phyloP scores from a whole-genome alignment of 805 yeast genomes.

The Starmerella floricola region DNA sequence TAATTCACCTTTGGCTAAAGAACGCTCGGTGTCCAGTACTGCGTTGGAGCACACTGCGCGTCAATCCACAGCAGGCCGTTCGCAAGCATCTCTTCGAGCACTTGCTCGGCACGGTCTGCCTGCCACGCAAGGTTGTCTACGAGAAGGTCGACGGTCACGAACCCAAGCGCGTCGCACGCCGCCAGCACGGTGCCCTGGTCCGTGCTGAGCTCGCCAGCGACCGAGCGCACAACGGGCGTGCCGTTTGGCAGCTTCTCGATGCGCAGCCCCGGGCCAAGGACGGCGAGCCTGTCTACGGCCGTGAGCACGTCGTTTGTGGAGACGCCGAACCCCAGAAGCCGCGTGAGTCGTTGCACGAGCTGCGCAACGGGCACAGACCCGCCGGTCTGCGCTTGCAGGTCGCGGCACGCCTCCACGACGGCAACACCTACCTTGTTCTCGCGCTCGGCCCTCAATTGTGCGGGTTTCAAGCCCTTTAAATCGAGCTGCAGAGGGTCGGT shows the following conservation, averaged over 20 bases:
- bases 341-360: slow-evolving; percentile 30
- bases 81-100: slow-evolving; percentile 66
- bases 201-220: slow-evolving; percentile 48
- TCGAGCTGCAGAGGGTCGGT: slow-evolving; percentile 55
- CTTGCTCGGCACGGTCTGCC: slow-evolving; percentile 43
- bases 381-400: slow-evolving; percentile 63
- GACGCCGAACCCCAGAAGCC: slow-evolving; percentile 2
- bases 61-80: slow-evolving; percentile 84
- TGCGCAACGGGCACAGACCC: slow-evolving; percentile 61
- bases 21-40: slow-evolving; percentile 30
- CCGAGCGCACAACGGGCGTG: slow-evolving; percentile 46
- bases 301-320: slow-evolving; percentile 42
- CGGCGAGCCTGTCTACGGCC: slow-evolving; percentile 41
- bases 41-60: slow-evolving; percentile 27
- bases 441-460: slow-evolving; percentile 39
- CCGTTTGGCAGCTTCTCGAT: slow-evolving; percentile 44
- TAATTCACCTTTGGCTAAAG: no score
- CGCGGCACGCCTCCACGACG: slow-evolving; percentile 62
- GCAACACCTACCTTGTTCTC: slow-evolving; percentile 58
- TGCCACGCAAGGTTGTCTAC: slow-evolving; percentile 73
- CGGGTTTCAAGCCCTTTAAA: slow-evolving; percentile 28
- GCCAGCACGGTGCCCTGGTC: slow-evolving; percentile 67
- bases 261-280: slow-evolving; percentile 62
- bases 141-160: slow-evolving; percentile 49
- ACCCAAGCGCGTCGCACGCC: slow-evolving; percentile 67